Evolutionary conservation across 2,329 filamentous ascomycete species (phyloP), one percentile per base, ranked within the genome.

Genomic region (Xylaria sp.): DNA sequence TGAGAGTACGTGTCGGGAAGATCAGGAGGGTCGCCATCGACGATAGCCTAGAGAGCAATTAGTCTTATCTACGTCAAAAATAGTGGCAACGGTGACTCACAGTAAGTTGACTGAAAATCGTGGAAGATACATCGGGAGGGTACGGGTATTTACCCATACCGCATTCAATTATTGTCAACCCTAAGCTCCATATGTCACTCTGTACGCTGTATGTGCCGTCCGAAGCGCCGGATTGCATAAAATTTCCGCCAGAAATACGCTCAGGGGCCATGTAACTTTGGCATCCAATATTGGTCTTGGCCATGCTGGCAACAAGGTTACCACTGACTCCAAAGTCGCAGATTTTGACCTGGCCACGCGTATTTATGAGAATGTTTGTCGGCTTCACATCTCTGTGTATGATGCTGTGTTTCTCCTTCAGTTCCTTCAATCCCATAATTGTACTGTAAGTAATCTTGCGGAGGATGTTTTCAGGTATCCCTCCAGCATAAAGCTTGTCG

Each of bases 201-300:
- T 98, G 96, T 48, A 99, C 96, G 79, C 93, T 97, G 81, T 99
- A 99, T 2, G 95, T 97, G 66, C 95, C 95, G 68, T 91, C 91
- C 6, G 88, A 90, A 88, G 20, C 90, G 31, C 91, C 91, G 3
- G 89, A 86, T 70, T 91, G 88, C 67, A 92, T 89, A 76, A 94
- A 89, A 25, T 92, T 92, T 66, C 94, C 94, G 58, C 93, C 94
- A 9, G 94, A 94, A 76, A 99, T 99, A 73, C 96, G 87, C 81
- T 99, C 96, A 0, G 96, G 96, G 0, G 96, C 96, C 96, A 99
- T 99, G 83, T 99, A 99, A 78, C 94, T 98, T 82, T 99, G 96
- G 78, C 96, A 99, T 48, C 96, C 96, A 76, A 99, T 99, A 79
- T 99, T 99, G 34, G 96, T 99, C 82, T 97, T 97, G 61, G 96